Conservation (phyloP, 2,329 filamentous ascomycete genomes). For the Colletotrichum lupini region DNA sequence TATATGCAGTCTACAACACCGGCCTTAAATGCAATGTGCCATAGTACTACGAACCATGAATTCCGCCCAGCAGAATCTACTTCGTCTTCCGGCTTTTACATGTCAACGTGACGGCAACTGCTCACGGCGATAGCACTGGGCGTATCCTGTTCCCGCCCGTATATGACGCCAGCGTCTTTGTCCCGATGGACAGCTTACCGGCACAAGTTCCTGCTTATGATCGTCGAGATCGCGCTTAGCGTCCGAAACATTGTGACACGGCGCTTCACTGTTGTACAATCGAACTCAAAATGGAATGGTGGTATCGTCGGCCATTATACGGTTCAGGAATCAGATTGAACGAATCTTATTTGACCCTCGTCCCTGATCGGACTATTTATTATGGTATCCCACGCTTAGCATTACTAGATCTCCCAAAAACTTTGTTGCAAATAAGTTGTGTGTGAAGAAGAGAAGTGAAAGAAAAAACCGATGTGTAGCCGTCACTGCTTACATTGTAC, state of each 20-base stretch:
- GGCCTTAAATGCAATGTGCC: neutral
- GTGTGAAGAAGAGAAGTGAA: neutral
- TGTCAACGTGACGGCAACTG: neutral
- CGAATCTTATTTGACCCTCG: constrained; percentile 28
- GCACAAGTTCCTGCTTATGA: neutral
- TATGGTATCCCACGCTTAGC: constrained; percentile 17
- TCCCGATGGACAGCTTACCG: neutral
- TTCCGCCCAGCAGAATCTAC: neutral
- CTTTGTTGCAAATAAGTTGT: neutral
- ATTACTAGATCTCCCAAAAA: constrained; percentile 13
- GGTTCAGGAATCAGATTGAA: constrained; percentile 1
- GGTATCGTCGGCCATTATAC: constrained; percentile 21
- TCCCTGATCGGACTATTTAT: constrained; percentile 28
- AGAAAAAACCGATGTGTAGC: neutral
- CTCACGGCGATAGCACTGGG: neutral
- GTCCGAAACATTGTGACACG: neutral
- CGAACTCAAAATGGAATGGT: neutral
- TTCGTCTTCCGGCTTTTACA: neutral
- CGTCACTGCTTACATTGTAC: constrained; percentile 26
- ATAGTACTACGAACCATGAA: neutral
- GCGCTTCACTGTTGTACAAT: neutral
- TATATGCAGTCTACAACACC: neutral
- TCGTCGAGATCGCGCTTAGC: neutral
- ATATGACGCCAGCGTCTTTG: neutral
- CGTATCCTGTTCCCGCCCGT: neutral